These are phyloP conservation scores for Ascomycota sp. DNA, from an alignment of 2,329 filamentous ascomycete genomes.

Conservation along the genomic window DNA sequence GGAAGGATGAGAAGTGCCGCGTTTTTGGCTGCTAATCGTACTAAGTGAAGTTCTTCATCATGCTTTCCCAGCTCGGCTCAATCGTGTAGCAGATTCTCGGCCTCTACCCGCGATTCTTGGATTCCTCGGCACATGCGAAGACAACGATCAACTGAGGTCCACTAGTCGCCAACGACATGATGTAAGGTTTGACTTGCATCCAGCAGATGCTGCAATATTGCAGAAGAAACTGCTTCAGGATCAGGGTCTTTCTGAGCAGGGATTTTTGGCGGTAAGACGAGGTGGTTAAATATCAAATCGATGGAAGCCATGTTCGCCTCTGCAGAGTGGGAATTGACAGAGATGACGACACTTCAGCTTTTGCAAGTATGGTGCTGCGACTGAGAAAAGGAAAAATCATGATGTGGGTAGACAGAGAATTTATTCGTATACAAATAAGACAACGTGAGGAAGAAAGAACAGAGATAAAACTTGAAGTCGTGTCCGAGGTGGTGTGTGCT, in stretches of 20 bases:
- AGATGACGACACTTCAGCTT: neutral
- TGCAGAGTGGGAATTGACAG: neutral
- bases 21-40: conserved; percentile 11
- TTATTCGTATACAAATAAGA: no score
- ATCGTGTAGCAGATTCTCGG: neutral
- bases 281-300: conserved; percentile 5
- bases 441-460: no score
- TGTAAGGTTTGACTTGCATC: neutral
- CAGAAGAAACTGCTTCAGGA: neutral
- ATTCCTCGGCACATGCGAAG: conserved; percentile 1
- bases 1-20: conserved; percentile 10
- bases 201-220: neutral
- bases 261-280: conserved; percentile 7
- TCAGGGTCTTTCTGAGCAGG: conserved; percentile 3
- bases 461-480: no score
- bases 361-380: neutral
- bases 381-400: neutral
- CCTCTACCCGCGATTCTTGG: neutral
- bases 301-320: neutral
- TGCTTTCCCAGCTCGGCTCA: neutral
- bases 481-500: no score
- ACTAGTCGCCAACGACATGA: neutral
- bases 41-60: conserved; percentile 1
- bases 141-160: neutral
- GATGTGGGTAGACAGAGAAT: no score